A percentile compares a stretch with the other conserved stretches of the same genome.
Conservation (phyloP, 108 stramenopile species). For the Nitzschia inconspicua region DNA sequence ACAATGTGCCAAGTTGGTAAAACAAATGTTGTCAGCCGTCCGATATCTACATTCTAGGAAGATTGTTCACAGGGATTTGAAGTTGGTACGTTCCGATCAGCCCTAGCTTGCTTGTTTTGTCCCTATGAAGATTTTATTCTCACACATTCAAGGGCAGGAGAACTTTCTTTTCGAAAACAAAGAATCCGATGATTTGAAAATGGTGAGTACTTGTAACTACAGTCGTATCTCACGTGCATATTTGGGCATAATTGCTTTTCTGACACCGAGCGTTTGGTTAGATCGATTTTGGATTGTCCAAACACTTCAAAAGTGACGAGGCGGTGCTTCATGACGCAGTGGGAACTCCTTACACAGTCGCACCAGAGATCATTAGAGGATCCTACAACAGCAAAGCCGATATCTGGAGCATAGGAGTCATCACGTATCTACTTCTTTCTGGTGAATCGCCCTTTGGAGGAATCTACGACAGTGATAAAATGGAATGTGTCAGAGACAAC, state of each 20-base stretch:
- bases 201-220: too few species aligned
- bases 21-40: conserved; percentile 88
- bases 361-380: conserved; percentile 86
- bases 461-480: conserved; percentile 65
- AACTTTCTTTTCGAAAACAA: conserved; percentile 26
- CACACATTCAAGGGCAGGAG: not conserved
- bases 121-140: conserved; percentile 21
- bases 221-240: too few species aligned
- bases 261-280: conserved; percentile 1
- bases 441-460: conserved; percentile 90
- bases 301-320: conserved; percentile 69
- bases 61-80: conserved; percentile 93
- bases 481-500: conserved; percentile 47
- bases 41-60: conserved; percentile 89
- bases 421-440: conserved; percentile 78
- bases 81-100: conserved; percentile 36
- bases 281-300: conserved; percentile 85
- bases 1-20: conserved; percentile 67
- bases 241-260: not conserved
- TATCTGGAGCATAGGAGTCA: conserved; percentile 88
- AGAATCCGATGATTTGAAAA: conserved; percentile 4
- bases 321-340: conserved; percentile 70
- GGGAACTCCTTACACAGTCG: conserved; percentile 86
- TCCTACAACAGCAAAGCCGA: conserved; percentile 81
- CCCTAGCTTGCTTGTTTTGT: not conserved